phyloP scores from a whole-genome alignment of 2,329 filamentous ascomycete genomes.

The Diaporthe capsici region DNA sequence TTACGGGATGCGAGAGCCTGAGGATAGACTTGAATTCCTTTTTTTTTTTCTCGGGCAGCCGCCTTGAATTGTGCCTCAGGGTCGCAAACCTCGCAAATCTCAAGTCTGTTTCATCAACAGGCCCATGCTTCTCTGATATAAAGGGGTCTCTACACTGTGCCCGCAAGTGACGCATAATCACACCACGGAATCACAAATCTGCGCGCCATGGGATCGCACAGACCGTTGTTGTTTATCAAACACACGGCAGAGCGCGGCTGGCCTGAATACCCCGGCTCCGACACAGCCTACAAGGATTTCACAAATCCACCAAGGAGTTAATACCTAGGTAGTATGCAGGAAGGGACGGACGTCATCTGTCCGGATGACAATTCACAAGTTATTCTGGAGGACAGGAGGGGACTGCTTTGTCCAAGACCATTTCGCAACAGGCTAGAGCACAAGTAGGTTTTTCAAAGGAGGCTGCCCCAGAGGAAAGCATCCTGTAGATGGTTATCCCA shows the following conservation, averaged over 20 bases:
- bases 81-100: not conserved
- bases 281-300: not conserved
- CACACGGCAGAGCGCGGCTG: not conserved
- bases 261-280: no score
- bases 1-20: not conserved
- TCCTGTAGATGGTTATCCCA: not conserved
- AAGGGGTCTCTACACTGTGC: not conserved
- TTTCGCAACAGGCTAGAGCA: not conserved
- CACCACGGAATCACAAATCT: not conserved
- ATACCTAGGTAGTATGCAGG: no score
- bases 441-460: not conserved
- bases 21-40: not conserved
- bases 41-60: no score
- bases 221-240: not conserved
- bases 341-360: not conserved
- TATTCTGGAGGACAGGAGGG: not conserved
- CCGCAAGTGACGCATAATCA: not conserved
- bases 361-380: not conserved
- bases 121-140: not conserved
- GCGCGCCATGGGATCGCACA: not conserved
- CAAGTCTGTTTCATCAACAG: not conserved
- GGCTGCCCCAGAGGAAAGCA: not conserved
- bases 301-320: not conserved
- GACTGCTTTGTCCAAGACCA: not conserved
- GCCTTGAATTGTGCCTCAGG: no score